Evolutionary conservation across 2,329 filamentous ascomycete species (phyloP), one percentile per base, ranked within the genome.

Genomic region (Ceratocystis colombiana): DNA sequence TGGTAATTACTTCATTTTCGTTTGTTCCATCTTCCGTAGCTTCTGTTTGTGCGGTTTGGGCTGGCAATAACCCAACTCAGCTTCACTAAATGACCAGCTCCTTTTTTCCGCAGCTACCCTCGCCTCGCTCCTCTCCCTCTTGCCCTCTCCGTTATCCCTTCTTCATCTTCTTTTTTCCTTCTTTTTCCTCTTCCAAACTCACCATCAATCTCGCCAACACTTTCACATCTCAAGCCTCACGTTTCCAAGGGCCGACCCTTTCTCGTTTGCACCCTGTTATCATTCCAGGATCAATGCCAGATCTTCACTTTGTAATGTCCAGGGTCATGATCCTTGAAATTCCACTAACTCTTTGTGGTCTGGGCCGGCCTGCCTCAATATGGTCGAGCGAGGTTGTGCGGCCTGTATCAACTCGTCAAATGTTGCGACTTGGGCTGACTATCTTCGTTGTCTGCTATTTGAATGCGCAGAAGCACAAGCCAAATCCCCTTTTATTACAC

Each of bases 241-340:
- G 61, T 50, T 63, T 63, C 45, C 25, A 50, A 50, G 61, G 44
- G 33, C 61, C 30, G 44, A 20, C 44, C 46, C 61, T 46, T 41
- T 63, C 61, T 63, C 33, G 61, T 63, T 63, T 63, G 44, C 30
- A 48, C 61, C 61, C 61, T 63, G 61, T 30, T 28, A 45, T 28
- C 41, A 63, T 50, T 41, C 61, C 61, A 48, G 61, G 44, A 33
- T 33, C 41, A 63, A 30, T 48, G 46, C 45, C 25, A 33, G 30
- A 48, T 30, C 45, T 37, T 63, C 61, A n/a, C 41, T 50, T 50
- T 48, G 44, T 46, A 28, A n/a, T 20, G 37, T 17, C 28, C 17
- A 50, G 61, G 41, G 61, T 50, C 41, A 12, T 48, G 25, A 48
- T 63, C 61, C 61, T 63, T 17, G 33, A n/a, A 63, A 63, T 63